phyloP scores from a whole-genome alignment of 1,284 basidiomycete species.

The Puccinia horiana region DNA sequence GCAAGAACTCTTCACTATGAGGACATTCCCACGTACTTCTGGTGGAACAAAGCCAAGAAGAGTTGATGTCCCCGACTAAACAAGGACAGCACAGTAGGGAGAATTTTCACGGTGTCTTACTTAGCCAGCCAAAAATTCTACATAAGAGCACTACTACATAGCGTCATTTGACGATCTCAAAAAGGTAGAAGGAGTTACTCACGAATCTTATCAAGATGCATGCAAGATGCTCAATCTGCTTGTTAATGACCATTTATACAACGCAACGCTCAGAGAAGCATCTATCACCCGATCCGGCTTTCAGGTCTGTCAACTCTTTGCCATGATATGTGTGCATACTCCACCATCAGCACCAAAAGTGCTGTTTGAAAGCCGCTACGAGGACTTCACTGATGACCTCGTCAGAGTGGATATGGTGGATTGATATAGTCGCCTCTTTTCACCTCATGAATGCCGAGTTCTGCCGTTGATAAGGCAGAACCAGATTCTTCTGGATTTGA shows the following conservation, averaged over 20 bases:
- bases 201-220: slow-evolving; percentile 58
- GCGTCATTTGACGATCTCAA: slow-evolving; percentile 59
- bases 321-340: slow-evolving; percentile 59
- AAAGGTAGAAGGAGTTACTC: slow-evolving; percentile 54
- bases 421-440: too few species aligned
- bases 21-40: slow-evolving; percentile 24
- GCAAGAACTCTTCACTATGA: neutral
- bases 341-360: slow-evolving; percentile 57
- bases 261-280: slow-evolving; percentile 61
- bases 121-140: slow-evolving; percentile 60
- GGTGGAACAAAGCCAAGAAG: neutral
- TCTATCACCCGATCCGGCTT: neutral
- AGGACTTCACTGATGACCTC: slow-evolving; percentile 55
- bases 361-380: slow-evolving; percentile 60
- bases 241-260: slow-evolving; percentile 58
- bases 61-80: slow-evolving; percentile 53
- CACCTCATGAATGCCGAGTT: too few species aligned
- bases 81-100: slow-evolving; percentile 57
- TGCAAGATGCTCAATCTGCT: slow-evolving; percentile 62
- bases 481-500: too few species aligned
- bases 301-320: slow-evolving; percentile 61
- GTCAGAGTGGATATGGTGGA: too few species aligned
- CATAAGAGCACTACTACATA: slow-evolving; percentile 59
- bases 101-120: slow-evolving; percentile 60
- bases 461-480: too few species aligned